A percentile compares a stretch with the other conserved stretches of the same genome.
phyloP scores from a whole-genome alignment of 139 green algal species.

The Zygnema circumcarinatum region DNA sequence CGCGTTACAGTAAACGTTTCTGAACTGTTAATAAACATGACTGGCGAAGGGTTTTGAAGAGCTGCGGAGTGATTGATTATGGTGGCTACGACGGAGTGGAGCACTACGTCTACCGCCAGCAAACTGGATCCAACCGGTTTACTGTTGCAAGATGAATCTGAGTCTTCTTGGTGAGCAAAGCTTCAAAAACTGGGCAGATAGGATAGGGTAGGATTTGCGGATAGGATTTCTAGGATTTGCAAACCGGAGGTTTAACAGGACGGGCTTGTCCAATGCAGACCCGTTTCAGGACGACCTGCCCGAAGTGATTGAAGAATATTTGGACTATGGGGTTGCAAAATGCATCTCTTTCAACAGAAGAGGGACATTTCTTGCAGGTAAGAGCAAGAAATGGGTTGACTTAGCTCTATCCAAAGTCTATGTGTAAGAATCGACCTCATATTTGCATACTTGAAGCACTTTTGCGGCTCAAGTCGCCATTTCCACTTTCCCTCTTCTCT shows the following conservation, averaged over 20 bases:
- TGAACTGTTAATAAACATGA: no score
- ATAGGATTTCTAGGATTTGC: neutral
- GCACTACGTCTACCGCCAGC: no score
- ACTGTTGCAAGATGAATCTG: neutral
- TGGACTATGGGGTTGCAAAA: conserved; percentile 28
- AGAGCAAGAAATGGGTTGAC: neutral
- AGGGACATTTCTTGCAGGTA: conserved; percentile 81
- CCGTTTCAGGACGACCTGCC: conserved; percentile 54
- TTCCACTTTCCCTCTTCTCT: neutral
- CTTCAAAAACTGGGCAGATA: neutral
- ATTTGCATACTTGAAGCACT: neutral
- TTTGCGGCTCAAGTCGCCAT: neutral
- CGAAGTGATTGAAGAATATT: conserved; percentile 60
- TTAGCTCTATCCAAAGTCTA: neutral
- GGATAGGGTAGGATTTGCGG: no score
- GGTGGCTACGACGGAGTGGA: no score
- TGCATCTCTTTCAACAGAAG: conserved; percentile 77
- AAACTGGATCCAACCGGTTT: no score
- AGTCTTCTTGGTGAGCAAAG: neutral
- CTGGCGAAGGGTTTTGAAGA: no score
- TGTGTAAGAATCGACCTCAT: no score
- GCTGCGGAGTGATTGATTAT: no score
- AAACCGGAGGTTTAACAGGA: neutral
- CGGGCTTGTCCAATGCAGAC: conserved; percentile 36
- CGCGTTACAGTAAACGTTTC: no score